phyloP scores from a whole-genome alignment of 768 basidiomycete genomes.

The Mycena rosella region DNA sequence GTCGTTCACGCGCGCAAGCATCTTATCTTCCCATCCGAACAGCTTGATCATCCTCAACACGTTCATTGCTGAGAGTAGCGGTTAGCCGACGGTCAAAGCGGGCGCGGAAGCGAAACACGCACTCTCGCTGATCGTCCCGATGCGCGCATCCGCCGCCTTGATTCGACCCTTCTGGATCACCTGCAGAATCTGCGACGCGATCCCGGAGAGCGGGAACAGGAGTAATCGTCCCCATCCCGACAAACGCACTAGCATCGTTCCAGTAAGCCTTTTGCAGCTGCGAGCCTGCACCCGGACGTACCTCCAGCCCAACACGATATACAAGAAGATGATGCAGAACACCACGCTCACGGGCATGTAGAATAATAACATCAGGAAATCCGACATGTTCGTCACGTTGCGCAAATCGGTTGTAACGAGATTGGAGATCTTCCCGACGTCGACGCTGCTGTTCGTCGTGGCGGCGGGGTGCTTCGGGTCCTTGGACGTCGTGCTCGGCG shows the following conservation, averaged over 20 bases:
- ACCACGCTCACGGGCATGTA: constrained; percentile 40
- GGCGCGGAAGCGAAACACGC: constrained; percentile 41
- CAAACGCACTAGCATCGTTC: constrained; percentile 47
- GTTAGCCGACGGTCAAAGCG: background rate
- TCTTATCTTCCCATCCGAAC: constrained; percentile 76
- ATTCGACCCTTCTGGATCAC: constrained; percentile 28
- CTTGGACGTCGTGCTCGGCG: constrained; percentile 28
- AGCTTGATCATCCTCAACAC: constrained; percentile 68
- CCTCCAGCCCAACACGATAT: constrained; percentile 48
- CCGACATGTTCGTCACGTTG: constrained; percentile 34
- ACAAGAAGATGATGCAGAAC: constrained; percentile 45
- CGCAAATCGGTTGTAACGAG: constrained; percentile 64
- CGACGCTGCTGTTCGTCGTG: constrained; percentile 34
- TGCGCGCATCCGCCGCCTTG: constrained; percentile 52
- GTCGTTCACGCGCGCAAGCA: constrained; percentile 64
- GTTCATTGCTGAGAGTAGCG: constrained; percentile 46
- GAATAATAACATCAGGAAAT: constrained; percentile 38
- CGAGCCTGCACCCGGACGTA: constrained; percentile 9
- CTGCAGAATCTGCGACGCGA: constrained; percentile 53
- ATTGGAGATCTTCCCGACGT: constrained; percentile 71
- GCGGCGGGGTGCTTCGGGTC: constrained; percentile 12
- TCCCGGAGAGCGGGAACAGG: constrained; percentile 58
- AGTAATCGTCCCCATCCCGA: constrained; percentile 57
- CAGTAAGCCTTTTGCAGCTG: background rate
- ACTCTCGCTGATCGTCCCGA: constrained; percentile 61